Evolutionary conservation across 2,329 filamentous ascomycete genomes (phyloP), one percentile per base, ranked within the genome.

Genomic region (Ascochyta viciae-villosae): DNA sequence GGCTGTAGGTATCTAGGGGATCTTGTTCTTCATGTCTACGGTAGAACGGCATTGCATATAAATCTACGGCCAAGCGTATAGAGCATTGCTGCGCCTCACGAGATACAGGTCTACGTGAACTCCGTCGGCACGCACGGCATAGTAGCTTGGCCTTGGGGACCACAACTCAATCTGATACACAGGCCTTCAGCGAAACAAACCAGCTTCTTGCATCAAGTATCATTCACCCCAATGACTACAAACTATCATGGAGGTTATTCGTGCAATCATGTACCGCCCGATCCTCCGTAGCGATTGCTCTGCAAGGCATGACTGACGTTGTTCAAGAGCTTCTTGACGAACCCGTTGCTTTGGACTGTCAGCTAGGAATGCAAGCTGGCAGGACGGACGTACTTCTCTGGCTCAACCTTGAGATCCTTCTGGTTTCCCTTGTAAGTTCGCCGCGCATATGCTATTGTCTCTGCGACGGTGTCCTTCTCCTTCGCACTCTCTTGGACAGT

Each of bases 351-450:
- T 13, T 8, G 12, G 7, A 15, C 2, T 3, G 29, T 55, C 26
- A 55, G 45, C 35, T 24, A 3, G 4, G 5, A 8, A 10, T 0
- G 9, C 29, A 31, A 31, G 29, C 29, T 29, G 13, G 12, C 29
- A 13, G 4, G 29, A 13, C 10, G 6, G 13, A 50, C 31, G 3
- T 33, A 55, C 52, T 41, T 55, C 35, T 55, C 52, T 9, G 52
- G 52, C 41, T 55, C 46, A 2, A 46, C 48, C 9, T 50, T 50
- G 0, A 29, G 41, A 7, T 50, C 52, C 6, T 47, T 42, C 3
- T 55, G 40, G 19, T 46, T 46, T 24, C 52, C 52, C 12, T 50
- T 50, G 46, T 55, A 55, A 8, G 52, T 50, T 24, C 46, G 46
- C 16, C 52, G 41, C 8, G 52, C 52, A 8, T 55, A 55, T 5